phyloP scores from a whole-genome alignment of 202 grass and related monocot genomes.

The Miscanthus sacchariflorus region DNA sequence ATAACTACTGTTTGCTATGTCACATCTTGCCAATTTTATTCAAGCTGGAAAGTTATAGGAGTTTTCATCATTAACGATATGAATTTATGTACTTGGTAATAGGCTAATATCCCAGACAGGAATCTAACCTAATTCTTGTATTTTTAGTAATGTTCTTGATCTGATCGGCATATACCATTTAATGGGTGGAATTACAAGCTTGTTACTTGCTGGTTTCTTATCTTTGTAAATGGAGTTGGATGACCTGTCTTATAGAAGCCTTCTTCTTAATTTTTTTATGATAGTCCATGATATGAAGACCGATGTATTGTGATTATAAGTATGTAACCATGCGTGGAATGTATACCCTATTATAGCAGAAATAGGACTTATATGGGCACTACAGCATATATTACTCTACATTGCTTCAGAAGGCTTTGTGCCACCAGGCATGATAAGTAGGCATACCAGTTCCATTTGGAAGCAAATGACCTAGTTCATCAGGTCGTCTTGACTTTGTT shows the following conservation, averaged over 20 bases:
- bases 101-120: neutral
- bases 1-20: neutral
- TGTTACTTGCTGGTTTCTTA: neutral
- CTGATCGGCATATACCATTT: neutral
- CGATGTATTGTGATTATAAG: neutral
- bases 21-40: slow-evolving; percentile 20
- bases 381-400: neutral
- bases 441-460: neutral
- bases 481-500: neutral
- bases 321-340: neutral
- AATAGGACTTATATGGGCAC: neutral
- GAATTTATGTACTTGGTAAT: neutral
- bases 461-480: slow-evolving; percentile 15
- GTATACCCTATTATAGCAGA: neutral
- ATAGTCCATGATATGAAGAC: neutral
- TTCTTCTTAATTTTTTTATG: neutral
- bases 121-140: neutral
- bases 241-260: neutral
- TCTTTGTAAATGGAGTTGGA: neutral
- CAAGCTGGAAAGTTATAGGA: neutral
- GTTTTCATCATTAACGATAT: neutral
- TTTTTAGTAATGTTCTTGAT: slow-evolving; percentile 6
- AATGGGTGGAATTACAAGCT: neutral
- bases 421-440: neutral
- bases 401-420: slow-evolving; percentile 19